These are phyloP conservation scores for Botrytis cinerea DNA, from an alignment of 2,329 filamentous ascomycete genomes.

Conservation along the genomic window DNA sequence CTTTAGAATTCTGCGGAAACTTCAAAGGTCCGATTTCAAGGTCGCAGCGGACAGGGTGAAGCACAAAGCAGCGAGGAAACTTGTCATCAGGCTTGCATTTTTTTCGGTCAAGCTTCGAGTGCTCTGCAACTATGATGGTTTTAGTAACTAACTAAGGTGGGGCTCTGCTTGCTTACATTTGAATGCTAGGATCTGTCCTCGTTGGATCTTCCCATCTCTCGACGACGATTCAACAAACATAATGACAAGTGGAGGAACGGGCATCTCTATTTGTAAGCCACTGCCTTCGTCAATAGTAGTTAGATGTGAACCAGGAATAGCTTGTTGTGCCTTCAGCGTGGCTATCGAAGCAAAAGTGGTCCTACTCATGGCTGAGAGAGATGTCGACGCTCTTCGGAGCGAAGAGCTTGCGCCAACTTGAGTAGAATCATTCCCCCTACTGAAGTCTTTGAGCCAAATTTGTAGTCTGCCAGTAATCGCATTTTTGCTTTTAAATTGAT, in stretches of 20 bases:
- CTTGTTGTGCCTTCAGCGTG: background rate
- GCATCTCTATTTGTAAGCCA: background rate
- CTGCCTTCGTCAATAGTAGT: constrained; percentile 1
- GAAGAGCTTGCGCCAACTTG: background rate
- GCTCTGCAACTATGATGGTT: background rate
- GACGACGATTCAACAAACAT: constrained; percentile 20
- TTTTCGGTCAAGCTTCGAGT: background rate
- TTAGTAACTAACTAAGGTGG: background rate
- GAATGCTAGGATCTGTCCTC: constrained; percentile 16
- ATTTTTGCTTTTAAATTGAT: background rate
- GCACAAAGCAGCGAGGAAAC: constrained; percentile 6
- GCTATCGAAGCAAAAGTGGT: constrained; percentile 14
- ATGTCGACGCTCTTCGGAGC: background rate
- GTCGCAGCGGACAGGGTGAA: background rate
- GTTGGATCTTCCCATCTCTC: background rate
- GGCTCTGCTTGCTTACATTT: background rate
- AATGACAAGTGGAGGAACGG: constrained; percentile 9
- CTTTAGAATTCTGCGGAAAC: background rate
- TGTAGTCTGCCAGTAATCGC: constrained; percentile 6
- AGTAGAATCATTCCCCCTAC: background rate
- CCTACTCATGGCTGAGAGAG: constrained; percentile 3
- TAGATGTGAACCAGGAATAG: background rate
- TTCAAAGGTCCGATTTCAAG: constrained; percentile 10
- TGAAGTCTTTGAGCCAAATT: constrained; percentile 2
- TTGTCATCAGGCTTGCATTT: constrained; percentile 9